These are phyloP conservation scores for Micractinium conductrix DNA, from an alignment of 139 green algal species.

Conservation along the genomic window DNA sequence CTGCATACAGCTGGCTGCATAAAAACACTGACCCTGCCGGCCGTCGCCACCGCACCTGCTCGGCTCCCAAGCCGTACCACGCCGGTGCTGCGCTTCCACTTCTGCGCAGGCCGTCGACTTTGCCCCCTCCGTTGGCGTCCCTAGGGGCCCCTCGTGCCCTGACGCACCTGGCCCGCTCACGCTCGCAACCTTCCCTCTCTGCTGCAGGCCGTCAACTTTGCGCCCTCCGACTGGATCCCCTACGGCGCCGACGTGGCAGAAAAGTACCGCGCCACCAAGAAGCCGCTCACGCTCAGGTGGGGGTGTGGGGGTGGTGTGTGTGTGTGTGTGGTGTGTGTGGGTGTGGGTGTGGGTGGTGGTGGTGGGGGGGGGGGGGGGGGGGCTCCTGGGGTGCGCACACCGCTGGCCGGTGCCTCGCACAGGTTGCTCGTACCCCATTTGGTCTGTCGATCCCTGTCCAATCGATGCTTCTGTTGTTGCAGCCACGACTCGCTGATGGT, in stretches of 20 bases:
- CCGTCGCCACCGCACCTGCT: too few relatives aligned
- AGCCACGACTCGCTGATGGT: conserved; percentile 77
- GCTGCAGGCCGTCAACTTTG: conserved; percentile 96
- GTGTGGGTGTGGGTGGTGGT: neutral
- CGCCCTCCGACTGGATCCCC: conserved; percentile 88
- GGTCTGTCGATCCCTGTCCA: neutral
- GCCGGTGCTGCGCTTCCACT: too few relatives aligned
- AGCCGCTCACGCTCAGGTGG: conserved; percentile 57
- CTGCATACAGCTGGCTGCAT: too few relatives aligned
- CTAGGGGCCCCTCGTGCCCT: too few relatives aligned
- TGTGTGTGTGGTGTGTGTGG: neutral
- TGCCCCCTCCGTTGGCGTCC: too few relatives aligned
- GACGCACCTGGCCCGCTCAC: too few relatives aligned
- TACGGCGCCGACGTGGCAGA: conserved; percentile 63
- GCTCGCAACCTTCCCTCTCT: too few relatives aligned
- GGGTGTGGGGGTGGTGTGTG: neutral
- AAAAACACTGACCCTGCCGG: too few relatives aligned
- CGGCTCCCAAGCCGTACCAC: too few relatives aligned
- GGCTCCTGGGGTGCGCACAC: neutral
- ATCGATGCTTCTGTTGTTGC: neutral
- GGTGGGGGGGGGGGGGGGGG: neutral
- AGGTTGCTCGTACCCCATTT: neutral
- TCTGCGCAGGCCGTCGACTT: too few relatives aligned
- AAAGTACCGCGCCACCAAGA: conserved; percentile 66
- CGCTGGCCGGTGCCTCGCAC: neutral